phyloP scores from a whole-genome alignment of 305 asterid genomes.

The Fraxinus sp. region DNA sequence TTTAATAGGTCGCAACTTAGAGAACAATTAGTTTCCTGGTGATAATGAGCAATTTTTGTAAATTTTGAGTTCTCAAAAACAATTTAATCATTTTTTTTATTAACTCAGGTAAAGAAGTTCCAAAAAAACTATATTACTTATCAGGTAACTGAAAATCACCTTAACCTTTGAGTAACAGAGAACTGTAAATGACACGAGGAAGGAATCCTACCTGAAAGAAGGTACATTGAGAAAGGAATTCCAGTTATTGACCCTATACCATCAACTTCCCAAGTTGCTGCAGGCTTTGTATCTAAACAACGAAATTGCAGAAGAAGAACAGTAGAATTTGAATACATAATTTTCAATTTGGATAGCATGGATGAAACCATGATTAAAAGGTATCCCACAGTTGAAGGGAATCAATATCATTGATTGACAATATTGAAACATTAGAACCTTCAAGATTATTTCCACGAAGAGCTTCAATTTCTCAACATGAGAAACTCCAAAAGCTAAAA shows the following conservation, averaged over 20 bases:
- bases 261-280: constrained; percentile 91
- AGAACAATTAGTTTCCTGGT: constrained; percentile 6
- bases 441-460: not conserved
- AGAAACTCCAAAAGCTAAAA: not conserved
- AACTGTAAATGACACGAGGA: constrained; percentile 12
- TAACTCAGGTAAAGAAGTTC: constrained; percentile 8
- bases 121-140: not conserved
- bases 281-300: constrained; percentile 57
- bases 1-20: not conserved
- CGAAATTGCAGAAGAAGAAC: constrained; percentile 21
- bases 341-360: constrained; percentile 8
- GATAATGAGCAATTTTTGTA: not conserved
- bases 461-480: not conserved
- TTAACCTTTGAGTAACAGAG: not conserved
- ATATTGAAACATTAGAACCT: not conserved
- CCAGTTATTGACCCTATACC: constrained; percentile 66
- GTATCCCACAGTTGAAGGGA: not conserved
- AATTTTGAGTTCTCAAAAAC: not conserved
- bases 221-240: constrained; percentile 79
- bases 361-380: not conserved
- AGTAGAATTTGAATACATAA: not conserved
- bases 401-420: not conserved
- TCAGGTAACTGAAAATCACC: not conserved
- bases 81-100: constrained; percentile 18
- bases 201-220: constrained; percentile 60